Percentiles rank a stretch among this genome's conserved stretches.
phyloP scores from a whole-genome alignment of 495 filamentous ascomycete species.

The Tuber microsphaerosporum region DNA sequence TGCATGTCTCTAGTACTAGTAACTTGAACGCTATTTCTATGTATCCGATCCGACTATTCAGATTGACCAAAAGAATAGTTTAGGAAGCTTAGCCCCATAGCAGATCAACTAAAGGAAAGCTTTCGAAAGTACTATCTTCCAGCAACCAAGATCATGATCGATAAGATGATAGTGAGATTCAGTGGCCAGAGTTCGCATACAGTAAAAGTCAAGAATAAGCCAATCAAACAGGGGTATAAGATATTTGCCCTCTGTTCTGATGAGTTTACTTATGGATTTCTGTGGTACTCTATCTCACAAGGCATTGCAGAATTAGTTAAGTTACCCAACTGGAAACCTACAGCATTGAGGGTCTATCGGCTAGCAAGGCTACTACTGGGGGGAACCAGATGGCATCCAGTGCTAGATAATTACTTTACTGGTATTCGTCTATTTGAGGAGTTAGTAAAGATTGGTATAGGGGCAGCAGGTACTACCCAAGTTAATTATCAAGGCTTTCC shows the following conservation, averaged over 20 bases:
- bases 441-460: neutral
- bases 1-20: too few relatives aligned
- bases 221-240: too few relatives aligned
- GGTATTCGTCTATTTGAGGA: conserved; percentile 4
- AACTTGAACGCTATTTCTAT: too few relatives aligned
- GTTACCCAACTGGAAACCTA: neutral
- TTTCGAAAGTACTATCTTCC: conserved; percentile 5
- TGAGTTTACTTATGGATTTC: neutral
- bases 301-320: neutral
- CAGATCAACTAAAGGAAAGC: neutral
- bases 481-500: neutral
- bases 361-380: conserved; percentile 3
- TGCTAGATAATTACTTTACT: neutral
- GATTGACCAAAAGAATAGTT: neutral
- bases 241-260: conserved; percentile 1
- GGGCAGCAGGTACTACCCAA: neutral
- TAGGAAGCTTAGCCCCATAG: neutral
- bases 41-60: neutral
- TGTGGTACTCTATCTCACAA: conserved; percentile 4
- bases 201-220: conserved; percentile 16
- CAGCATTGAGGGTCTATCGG: conserved; percentile 2
- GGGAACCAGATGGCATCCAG: neutral
- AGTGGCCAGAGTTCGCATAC: conserved; percentile 7
- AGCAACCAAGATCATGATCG: conserved; percentile 10
- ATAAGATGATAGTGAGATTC: conserved; percentile 20